Evolutionary conservation across 2,329 filamentous ascomycete genomes (phyloP), one percentile per base, ranked within the genome.

Genomic region (Monilinia fructicola): DNA sequence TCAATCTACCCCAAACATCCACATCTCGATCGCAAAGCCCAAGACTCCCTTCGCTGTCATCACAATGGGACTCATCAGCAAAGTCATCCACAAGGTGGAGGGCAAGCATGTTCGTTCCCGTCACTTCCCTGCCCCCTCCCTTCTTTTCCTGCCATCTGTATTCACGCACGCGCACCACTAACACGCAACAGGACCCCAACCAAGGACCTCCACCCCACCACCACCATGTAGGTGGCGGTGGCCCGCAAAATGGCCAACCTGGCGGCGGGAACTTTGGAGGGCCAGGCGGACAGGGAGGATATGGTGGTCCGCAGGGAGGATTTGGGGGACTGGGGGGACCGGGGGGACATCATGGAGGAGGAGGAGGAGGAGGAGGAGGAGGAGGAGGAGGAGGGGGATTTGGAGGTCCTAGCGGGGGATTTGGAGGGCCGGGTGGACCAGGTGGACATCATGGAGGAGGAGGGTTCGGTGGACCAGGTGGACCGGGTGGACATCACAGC

Each of bases 11-110:
- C 18, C 1, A 7, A 46, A 21, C 18, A 46, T 6, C n/a, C 44
- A 6, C 7, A 21, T 21, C 44, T n/a, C 44, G 28, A 31, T 46
- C 18, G n/a, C 5, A 5, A 16, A 46, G 9, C 3, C 16, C 18
- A 46, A 46, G 1, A n/a, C 6, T 6, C 3, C 5, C 40, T 44
- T 5, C 12, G 16, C 7, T 4, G 16, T 14, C 11, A 14, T 23
- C 54, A 55, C 54, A 40, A 55, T 55, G 54, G 54, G 54, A 16
- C 50, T 55, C 52, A 54, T 64, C 35, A 46, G 28, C 35, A 64
- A 55, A 44, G 28, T 64, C 2, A 54, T 64, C 14, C 50, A 55
- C n/a, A 55, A 64, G 38, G 38, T 64, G 12, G 61, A 64, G n/a
- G 50, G 50, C 26, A 64, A 64, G 38, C 23, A 44, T 23, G 48